A percentile compares a stretch with the other conserved stretches of the same genome.
Conservation (phyloP, 148 eudicot genomes). For the Camellia granthamiana region DNA sequence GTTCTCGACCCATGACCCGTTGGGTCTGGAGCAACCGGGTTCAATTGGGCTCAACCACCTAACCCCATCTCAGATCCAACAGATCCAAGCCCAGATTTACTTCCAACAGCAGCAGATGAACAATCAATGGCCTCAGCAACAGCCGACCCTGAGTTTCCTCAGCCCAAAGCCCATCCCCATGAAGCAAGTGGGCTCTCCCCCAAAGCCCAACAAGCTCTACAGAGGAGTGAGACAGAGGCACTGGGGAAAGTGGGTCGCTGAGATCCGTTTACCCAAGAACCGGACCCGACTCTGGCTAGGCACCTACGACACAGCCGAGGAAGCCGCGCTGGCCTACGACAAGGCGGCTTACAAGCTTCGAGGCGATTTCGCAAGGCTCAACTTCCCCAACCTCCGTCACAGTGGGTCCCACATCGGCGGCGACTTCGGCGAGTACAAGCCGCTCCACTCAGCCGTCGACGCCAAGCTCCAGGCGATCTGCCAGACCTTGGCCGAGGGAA, state of each 20-base stretch:
- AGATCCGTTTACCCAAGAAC: slow-evolving; percentile 84
- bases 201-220: slow-evolving; percentile 72
- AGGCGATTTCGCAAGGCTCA: slow-evolving; percentile 79
- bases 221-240: slow-evolving; percentile 87
- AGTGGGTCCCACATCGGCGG: slow-evolving; percentile 67
- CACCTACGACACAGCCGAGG: slow-evolving; percentile 83
- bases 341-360: slow-evolving; percentile 88
- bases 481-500: slow-evolving; percentile 58
- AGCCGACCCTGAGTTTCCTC: slow-evolving; percentile 20
- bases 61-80: slow-evolving; percentile 44
- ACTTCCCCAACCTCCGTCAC: slow-evolving; percentile 78
- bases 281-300: slow-evolving; percentile 89
- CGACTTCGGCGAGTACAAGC: slow-evolving; percentile 78
- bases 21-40: slow-evolving; percentile 27
- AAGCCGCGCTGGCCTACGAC: slow-evolving; percentile 96
- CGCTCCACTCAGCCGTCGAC: slow-evolving; percentile 72
- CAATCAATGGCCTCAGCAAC: slow-evolving; percentile 7
- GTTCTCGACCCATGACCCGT: slow-evolving; percentile 14
- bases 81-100: slow-evolving; percentile 44
- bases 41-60: slow-evolving; percentile 43
- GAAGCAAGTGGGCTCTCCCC: slow-evolving; percentile 47
- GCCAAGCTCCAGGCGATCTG: slow-evolving; percentile 80
- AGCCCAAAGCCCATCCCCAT: slow-evolving; percentile 29
- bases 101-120: slow-evolving; percentile 21
- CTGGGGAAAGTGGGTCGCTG: slow-evolving; percentile 98